These are phyloP conservation scores for Przewalskia tangutica DNA, from an alignment of 257 asterid genomes.

Conservation along the genomic window DNA sequence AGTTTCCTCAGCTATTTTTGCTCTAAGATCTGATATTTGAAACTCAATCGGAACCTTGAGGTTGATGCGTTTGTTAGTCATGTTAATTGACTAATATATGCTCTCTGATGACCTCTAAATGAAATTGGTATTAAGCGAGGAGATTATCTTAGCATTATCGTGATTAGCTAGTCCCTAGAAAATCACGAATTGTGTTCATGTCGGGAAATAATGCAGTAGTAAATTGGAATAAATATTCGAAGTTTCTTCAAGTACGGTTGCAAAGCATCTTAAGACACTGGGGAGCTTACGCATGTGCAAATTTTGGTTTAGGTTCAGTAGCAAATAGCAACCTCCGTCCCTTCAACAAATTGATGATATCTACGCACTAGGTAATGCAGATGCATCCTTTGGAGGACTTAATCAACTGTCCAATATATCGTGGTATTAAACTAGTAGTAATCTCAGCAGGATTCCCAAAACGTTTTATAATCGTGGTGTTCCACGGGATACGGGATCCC, in stretches of 20 bases:
- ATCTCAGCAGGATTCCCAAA: too few species aligned
- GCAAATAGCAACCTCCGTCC: neutral
- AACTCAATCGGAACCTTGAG: neutral
- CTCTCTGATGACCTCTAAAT: neutral
- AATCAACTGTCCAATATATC: neutral
- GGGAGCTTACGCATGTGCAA: neutral
- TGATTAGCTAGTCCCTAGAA: neutral
- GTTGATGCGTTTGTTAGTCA: neutral
- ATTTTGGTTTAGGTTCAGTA: neutral
- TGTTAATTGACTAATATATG: neutral
- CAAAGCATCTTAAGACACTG: neutral
- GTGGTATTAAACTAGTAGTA: too few species aligned
- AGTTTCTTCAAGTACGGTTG: neutral
- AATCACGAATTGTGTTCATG: neutral
- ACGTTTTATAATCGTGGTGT: too few species aligned
- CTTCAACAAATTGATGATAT: neutral
- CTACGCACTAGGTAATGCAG: neutral
- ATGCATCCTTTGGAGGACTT: neutral
- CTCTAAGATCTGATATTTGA: neutral
- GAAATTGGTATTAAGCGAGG: neutral
- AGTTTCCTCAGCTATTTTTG: conserved; percentile 9
- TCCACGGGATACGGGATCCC: too few species aligned
- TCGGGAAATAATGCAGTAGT: neutral
- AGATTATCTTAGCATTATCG: neutral
- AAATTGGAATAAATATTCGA: neutral